Base-by-base conservation (phyloP, 139 green algal genomes). In the Asterochloris erici region DNA sequence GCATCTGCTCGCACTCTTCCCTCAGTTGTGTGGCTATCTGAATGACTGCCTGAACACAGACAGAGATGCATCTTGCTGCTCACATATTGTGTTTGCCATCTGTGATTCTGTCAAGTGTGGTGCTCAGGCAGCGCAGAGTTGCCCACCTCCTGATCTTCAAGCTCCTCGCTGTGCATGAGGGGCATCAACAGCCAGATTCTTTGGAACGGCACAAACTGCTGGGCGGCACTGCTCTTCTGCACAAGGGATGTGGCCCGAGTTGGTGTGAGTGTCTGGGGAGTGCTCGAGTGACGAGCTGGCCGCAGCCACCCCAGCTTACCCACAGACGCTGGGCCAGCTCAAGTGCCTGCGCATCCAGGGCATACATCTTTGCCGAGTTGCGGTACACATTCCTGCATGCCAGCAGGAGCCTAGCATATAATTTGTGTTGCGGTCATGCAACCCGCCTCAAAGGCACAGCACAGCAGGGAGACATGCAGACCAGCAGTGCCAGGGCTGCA, bases 341-440 rank as follows among this genome's bases (percentile, higher is more conserved):
- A 11, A 62, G 26, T 24, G 79, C 79, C 16, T 63, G n/a, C 62
- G 21, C 63, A 47, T 83, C 79, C 47, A 83, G 21, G 19, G 69
- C 54, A 62, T 62, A 83, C 79, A 78, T 78, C 24, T 27, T 71
- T 29, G 79, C 21, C 16, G 68, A 78, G 27, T 68, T 68, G 27
- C 79, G 61, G 23, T 73, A 83, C 9, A 69, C 15, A 61, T 83
- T 83, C 79, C 79, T 83, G 69, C 47, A 78, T 28, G 64, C 1
- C 75, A 69, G 1, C 29, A 76, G 28, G n/a, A 24, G n/a, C 28
- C 70, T 54, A 17, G n/a, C 11, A 0, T 21, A 6, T 12, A 28
- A 19, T 78, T n/a, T n/a, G 26, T 12, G 2, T 54, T 54, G 38
- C 38, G 38, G 2, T 54, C 38, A 54, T 2, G 38, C 38, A 54